Evolutionary conservation across 768 basidiomycete species (phyloP).

Genomic region (Tylopilus rubrobrunneus): DNA sequence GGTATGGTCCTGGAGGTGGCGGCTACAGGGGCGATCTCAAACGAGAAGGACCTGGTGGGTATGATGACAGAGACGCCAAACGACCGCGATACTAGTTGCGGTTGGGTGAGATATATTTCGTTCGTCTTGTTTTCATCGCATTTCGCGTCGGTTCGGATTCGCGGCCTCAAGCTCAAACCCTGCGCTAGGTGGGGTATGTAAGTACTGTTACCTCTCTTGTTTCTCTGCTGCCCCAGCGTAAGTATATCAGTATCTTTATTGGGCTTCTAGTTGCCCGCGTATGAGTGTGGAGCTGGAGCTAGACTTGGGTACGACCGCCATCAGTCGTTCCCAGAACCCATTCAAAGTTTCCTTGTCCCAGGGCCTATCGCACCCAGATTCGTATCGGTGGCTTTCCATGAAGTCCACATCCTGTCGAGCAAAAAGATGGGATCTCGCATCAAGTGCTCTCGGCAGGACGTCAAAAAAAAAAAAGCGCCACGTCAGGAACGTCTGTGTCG

Average conservation of each 20-base stretch:
- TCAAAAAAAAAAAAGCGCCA: constrained; percentile 21
- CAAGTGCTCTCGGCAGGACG: constrained; percentile 10
- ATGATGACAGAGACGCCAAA: constrained; percentile 78
- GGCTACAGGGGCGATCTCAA: constrained; percentile 73
- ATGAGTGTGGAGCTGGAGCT: constrained; percentile 2
- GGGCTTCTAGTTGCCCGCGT: constrained; percentile 5
- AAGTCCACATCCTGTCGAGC: neutral
- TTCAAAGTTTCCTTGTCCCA: neutral
- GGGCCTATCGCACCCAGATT: neutral
- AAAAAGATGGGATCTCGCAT: constrained; percentile 16
- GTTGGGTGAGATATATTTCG: constrained; percentile 33
- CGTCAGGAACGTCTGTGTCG: constrained; percentile 13
- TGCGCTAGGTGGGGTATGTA: constrained; percentile 34
- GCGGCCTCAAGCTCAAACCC: constrained; percentile 22
- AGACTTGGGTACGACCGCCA: neutral
- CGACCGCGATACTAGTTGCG: constrained; percentile 71
- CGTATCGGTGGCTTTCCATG: neutral
- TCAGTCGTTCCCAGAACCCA: neutral
- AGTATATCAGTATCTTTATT: constrained; percentile 36
- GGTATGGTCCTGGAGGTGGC: constrained; percentile 44
- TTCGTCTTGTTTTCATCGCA: constrained; percentile 20
- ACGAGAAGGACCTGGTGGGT: constrained; percentile 69
- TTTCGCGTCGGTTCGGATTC: constrained; percentile 22
- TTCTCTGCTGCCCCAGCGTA: constrained; percentile 29
- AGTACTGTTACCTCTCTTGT: constrained; percentile 29